These are phyloP conservation scores for Stephania cephalantha DNA, from an alignment of 164 flowering plant species.

Conservation along the genomic window DNA sequence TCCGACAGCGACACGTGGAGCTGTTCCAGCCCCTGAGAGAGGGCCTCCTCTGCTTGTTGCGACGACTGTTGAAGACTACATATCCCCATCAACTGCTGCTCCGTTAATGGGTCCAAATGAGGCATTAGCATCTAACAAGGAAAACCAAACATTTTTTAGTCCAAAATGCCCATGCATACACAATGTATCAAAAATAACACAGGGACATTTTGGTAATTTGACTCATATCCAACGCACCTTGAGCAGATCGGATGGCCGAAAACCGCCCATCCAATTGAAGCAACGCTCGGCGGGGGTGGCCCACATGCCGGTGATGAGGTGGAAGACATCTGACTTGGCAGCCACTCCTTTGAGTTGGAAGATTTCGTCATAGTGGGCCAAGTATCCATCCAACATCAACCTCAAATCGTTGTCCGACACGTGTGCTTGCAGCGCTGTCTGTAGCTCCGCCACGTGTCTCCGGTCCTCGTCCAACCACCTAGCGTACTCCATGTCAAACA, in stretches of 20 bases:
- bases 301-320: slow-evolving; percentile 92
- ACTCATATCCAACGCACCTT: slow-evolving; percentile 39
- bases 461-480: slow-evolving; percentile 93
- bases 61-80: slow-evolving; percentile 73
- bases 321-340: slow-evolving; percentile 85
- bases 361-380: slow-evolving; percentile 81
- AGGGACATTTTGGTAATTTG: not conserved
- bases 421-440: slow-evolving; percentile 66
- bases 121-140: slow-evolving; percentile 52
- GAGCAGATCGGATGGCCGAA: slow-evolving; percentile 91
- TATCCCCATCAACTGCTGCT: slow-evolving; percentile 77
- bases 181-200: not conserved
- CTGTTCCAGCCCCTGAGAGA: slow-evolving; percentile 74
- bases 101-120: slow-evolving; percentile 75
- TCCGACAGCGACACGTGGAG: slow-evolving; percentile 75
- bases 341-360: slow-evolving; percentile 73
- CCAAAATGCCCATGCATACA: not conserved
- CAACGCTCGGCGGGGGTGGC: slow-evolving; percentile 86
- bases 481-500: slow-evolving; percentile 90
- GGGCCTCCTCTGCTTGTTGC: slow-evolving; percentile 91
- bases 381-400: slow-evolving; percentile 53
- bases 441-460: slow-evolving; percentile 77
- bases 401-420: slow-evolving; percentile 63
- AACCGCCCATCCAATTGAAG: slow-evolving; percentile 99
- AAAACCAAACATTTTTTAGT: not conserved